Evolutionary conservation across 805 yeast species (phyloP).

Genomic region (Kodamaea kakaduensis): DNA sequence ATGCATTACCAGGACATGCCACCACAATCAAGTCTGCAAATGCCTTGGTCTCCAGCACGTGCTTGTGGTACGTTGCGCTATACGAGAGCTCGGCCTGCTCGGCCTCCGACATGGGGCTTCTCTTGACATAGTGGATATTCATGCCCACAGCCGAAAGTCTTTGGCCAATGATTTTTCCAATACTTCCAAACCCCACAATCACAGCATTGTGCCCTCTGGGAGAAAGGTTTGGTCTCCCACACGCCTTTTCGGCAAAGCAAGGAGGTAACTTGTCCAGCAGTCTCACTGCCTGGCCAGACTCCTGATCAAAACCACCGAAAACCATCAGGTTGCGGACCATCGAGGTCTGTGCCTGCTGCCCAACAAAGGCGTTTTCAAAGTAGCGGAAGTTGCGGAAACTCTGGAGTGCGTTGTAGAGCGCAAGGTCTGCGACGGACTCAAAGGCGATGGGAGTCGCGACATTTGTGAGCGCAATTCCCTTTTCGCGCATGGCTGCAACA

Average conservation of each 20-base stretch:
- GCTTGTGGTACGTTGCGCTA: constrained; percentile 18
- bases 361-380: constrained; percentile 11
- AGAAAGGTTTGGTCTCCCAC: constrained; percentile 15
- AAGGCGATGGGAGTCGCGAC: constrained; percentile 23
- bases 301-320: constrained; percentile 10
- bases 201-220: constrained; percentile 24
- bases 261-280: constrained; percentile 1
- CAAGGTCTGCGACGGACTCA: constrained; percentile 28
- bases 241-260: constrained; percentile 26
- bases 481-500: constrained; percentile 15
- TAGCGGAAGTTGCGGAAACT: constrained; percentile 23
- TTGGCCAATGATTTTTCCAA: constrained; percentile 21
- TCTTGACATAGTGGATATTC: constrained; percentile 25
- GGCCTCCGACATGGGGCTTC: constrained; percentile 12
- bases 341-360: constrained; percentile 14
- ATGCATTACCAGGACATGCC: constrained; percentile 24
- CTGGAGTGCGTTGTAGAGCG: constrained; percentile 20
- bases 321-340: constrained; percentile 13
- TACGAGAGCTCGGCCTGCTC: constrained; percentile 16
- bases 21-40: constrained; percentile 25
- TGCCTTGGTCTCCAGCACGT: constrained; percentile 14
- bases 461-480: constrained; percentile 22
- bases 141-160: constrained; percentile 22
- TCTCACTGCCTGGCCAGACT: constrained; percentile 5
- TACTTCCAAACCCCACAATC: constrained; percentile 25